Evolutionary conservation across 768 basidiomycete genomes (phyloP), one percentile per base, ranked within the genome.

Genomic region (Mycena filopes): DNA sequence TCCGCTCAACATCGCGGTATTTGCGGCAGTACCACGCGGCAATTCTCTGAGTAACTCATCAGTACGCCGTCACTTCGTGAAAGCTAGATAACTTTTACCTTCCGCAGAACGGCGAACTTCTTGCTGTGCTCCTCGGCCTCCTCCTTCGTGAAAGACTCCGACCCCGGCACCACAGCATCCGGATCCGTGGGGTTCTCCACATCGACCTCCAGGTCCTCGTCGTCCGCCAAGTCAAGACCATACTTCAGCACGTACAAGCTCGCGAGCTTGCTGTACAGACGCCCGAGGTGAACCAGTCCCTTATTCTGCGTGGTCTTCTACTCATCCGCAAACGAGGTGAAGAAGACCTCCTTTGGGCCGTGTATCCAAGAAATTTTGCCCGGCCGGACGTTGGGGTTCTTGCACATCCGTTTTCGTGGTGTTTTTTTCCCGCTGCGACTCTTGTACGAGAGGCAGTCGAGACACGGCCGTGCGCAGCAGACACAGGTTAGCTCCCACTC

Each of bases 171-270:
- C 10, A 10, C 13, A 6, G 23, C 53, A 12, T 55, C 38, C 4
- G 54, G 54, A 15, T 55, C 54, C 2, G 41, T 55, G 8, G 54
- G 41, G 42, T 55, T n/a, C 15, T 25, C 41, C 5, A 29, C n/a
- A n/a, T 55, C 54, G 16, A 5, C 28, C 28, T 55, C 54, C 13
- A 36, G 10, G 10, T 36, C 36, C 9, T 36, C 5, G 36, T 36
- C 5, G 36, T 36, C 36, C 15, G 25, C 13, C 56, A 57, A 3
- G 18, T 38, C 23, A 12, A 47, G 26, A 1, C 45, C 45, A 13
- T 57, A 57, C 15, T 57, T 57, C 23, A 57, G 23, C 1, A 57
- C 4, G 21, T 38, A 57, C 18, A 57, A 33, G 21, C 40, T 47
- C 6, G 56, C 18, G 15, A 57, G 18, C 5, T 26, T 33, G 3